Conservation (phyloP, 257 asterid species). For the Ligustrum vulgare region DNA sequence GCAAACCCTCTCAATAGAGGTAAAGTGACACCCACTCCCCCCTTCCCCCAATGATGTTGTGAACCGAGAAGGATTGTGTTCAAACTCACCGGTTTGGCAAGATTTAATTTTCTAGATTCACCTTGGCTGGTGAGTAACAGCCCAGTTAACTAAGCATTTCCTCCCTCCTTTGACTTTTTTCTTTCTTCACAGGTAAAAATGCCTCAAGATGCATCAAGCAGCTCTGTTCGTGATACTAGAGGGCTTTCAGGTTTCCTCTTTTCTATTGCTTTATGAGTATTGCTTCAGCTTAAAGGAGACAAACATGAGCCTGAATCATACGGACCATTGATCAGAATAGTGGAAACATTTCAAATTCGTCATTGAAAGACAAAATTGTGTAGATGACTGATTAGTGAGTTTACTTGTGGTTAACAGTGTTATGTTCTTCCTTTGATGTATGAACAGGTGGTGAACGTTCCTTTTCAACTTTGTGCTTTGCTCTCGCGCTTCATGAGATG, state of each 20-base stretch:
- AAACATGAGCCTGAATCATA: background rate
- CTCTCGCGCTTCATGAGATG: conserved; percentile 98
- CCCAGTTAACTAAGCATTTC: conserved; percentile 14
- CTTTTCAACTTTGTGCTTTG: conserved; percentile 90
- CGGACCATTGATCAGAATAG: background rate
- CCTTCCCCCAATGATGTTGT: conserved; percentile 14
- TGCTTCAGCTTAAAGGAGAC: background rate
- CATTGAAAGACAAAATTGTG: background rate
- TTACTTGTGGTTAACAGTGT: background rate
- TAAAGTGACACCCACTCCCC: conserved; percentile 26
- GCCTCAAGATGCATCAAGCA: conserved; percentile 95
- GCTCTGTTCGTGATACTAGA: conserved; percentile 76
- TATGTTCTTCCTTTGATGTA: conserved; percentile 21
- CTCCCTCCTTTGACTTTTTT: conserved; percentile 24
- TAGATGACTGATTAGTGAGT: background rate
- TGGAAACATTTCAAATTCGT: background rate
- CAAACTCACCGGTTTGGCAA: background rate
- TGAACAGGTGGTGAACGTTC: conserved; percentile 94
- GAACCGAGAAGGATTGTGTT: conserved; percentile 1
- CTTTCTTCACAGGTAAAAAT: conserved; percentile 61
- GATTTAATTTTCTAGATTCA: conserved; percentile 10
- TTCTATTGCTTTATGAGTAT: conserved; percentile 20
- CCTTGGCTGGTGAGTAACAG: conserved; percentile 10
- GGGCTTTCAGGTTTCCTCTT: conserved; percentile 78
- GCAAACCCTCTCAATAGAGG: conserved; percentile 87